Evolutionary conservation across 257 asterid genomes (phyloP), one percentile per base, ranked within the genome.

Genomic region (Sherardia arvensis): DNA sequence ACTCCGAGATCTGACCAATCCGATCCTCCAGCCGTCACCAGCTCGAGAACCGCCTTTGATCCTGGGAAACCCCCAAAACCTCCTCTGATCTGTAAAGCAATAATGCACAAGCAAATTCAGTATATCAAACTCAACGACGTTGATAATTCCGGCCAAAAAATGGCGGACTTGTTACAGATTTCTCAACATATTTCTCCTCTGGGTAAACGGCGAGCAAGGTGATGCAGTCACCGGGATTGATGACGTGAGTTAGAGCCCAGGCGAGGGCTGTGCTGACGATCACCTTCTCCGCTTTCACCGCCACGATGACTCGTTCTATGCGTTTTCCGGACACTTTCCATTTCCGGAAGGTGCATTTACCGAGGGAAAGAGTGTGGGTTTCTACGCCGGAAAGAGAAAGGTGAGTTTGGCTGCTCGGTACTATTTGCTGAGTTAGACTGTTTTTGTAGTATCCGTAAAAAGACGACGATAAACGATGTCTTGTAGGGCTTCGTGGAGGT

Each of bases 241-340:
- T 87, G 9, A 83, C 88, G 77, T 90, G 95, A 54, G 87, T 80
- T 60, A 90, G 76, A 18, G 97, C 92, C 97, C 97, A 90, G 59
- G 95, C 78, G 27, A 90, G 59, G 36, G 87, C 94, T 10, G 85
- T 66, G 36, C 77, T 82, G 27, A 87, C 64, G 78, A 90, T 83
- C 69, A 71, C 83, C 74, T 85, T 90, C 69, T 82, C 88, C 8
- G 90, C 95, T 62, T 87, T 87, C 65, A 87, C 94, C 49, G 94
- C 95, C 33, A 90, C 95, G 70, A 90, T 81, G 75, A 87, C 87
- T 64, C 29, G 9, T 33, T 26, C 59, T 8, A 10, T 12, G 33
- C 62, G 61, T 57, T 14, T 29, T 57, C 21, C 18, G 45, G 9
- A 27, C 32, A 4, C 8, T 26, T 28, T 64, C 26, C 56, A 29